Conservation (phyloP, 345 rosid genomes). For the Arabidopsis arenosa region DNA sequence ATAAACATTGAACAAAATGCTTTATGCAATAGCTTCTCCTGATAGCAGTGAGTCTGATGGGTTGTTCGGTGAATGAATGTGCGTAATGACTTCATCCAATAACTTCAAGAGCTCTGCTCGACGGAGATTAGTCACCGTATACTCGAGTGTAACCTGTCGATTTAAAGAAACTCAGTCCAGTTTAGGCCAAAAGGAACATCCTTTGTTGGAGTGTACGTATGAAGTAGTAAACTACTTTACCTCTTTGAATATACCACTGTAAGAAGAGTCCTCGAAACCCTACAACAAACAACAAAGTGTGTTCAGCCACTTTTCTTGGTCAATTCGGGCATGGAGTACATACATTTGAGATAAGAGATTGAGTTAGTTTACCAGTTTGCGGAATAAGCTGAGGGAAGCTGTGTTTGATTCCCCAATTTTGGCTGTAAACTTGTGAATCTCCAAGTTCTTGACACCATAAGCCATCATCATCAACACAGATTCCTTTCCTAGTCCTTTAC, state of each 20-base stretch:
- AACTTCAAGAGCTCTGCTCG: constrained; percentile 57
- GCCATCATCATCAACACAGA: constrained; percentile 89
- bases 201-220: not conserved
- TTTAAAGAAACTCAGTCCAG: not conserved
- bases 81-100: constrained; percentile 47
- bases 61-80: constrained; percentile 34
- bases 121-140: constrained; percentile 52
- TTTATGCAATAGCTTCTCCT: constrained; percentile 33
- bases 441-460: constrained; percentile 67
- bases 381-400: constrained; percentile 73
- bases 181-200: constrained; percentile 8
- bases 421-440: constrained; percentile 64
- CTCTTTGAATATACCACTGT: constrained; percentile 80
- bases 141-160: constrained; percentile 73
- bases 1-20: not conserved
- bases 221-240: constrained; percentile 50
- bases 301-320: not conserved
- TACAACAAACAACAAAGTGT: constrained; percentile 34
- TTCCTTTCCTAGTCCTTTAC: constrained; percentile 94
- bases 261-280: constrained; percentile 76
- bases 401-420: constrained; percentile 88
- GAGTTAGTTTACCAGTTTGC: constrained; percentile 60
- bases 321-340: not conserved
- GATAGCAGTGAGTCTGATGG: constrained; percentile 7
- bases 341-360: not conserved